These are phyloP conservation scores for Plasmodium knowlesi DNA, from an alignment of 169 alveolate species.

Conservation along the genomic window DNA sequence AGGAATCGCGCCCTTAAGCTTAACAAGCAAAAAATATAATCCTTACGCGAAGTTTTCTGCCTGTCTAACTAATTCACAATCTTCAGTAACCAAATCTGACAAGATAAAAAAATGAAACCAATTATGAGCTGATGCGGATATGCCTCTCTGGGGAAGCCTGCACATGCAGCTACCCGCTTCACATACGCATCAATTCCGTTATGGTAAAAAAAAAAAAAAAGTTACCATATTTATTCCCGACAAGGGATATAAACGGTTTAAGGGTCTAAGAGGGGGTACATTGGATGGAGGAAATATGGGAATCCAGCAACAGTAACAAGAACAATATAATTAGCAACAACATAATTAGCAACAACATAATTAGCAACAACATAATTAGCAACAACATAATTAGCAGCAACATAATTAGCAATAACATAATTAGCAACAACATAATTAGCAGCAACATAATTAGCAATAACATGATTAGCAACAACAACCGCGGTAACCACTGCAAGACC, in stretches of 20 bases:
- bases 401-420: constrained; percentile 6
- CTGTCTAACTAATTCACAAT: background rate
- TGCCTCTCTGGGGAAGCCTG: background rate
- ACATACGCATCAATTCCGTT: background rate
- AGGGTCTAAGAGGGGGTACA: constrained; percentile 38
- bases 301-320: background rate
- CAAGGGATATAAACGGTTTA: constrained; percentile 74
- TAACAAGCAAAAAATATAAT: background rate
- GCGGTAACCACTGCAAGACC: background rate
- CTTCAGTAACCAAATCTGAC: background rate
- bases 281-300: background rate
- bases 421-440: background rate
- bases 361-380: constrained; percentile 13
- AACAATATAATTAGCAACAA: no score
- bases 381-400: constrained; percentile 20
- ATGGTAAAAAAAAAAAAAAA: constrained; percentile 4
- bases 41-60: constrained; percentile 3
- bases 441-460: constrained; percentile 8
- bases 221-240: constrained; percentile 66
- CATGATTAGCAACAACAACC: constrained; percentile 7
- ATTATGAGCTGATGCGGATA: background rate
- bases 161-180: background rate
- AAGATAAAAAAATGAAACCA: background rate
- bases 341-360: background rate
- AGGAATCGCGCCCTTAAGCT: background rate